Evolutionary conservation across 1,284 basidiomycete species (phyloP).

Genomic region (Cryptococcus sp.): DNA sequence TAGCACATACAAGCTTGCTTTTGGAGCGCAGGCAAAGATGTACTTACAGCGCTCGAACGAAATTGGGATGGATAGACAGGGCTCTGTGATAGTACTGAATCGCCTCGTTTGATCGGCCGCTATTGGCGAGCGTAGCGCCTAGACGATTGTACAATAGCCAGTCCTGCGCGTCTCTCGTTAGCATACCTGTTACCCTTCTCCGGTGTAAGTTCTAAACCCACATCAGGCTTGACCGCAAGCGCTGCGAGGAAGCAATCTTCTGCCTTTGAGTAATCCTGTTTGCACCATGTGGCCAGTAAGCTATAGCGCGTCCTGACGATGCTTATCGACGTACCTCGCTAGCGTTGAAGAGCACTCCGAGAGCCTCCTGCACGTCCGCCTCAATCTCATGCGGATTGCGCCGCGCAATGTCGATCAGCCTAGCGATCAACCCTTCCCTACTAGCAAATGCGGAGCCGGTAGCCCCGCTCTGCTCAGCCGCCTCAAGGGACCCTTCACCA

Average conservation of each 20-base stretch:
- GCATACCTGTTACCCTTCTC: slow-evolving; percentile 5
- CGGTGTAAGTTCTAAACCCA: slow-evolving; percentile 51
- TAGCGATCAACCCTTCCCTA: slow-evolving; percentile 40
- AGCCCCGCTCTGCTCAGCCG: slow-evolving; percentile 1
- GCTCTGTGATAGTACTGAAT: slow-evolving; percentile 88
- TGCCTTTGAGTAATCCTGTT: slow-evolving; percentile 82
- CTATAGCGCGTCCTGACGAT: too few species aligned
- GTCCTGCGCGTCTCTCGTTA: slow-evolving; percentile 61
- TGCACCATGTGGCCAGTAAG: background rate
- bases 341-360: slow-evolving; percentile 90
- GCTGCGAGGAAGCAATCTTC: slow-evolving; percentile 94
- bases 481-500: slow-evolving; percentile 12
- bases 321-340: slow-evolving; percentile 64
- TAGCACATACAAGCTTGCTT: slow-evolving; percentile 1
- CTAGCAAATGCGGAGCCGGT: slow-evolving; percentile 6
- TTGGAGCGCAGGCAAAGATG: background rate
- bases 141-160: slow-evolving; percentile 95
- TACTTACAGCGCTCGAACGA: slow-evolving; percentile 80
- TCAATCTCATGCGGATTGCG: slow-evolving; percentile 64
- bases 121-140: slow-evolving; percentile 94
- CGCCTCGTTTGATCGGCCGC: slow-evolving; percentile 78
- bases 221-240: slow-evolving; percentile 80
- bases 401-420: slow-evolving; percentile 54
- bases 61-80: slow-evolving; percentile 84
- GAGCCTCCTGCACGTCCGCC: slow-evolving; percentile 91